phyloP scores from a whole-genome alignment of 805 yeast species.

The Candida germanica region DNA sequence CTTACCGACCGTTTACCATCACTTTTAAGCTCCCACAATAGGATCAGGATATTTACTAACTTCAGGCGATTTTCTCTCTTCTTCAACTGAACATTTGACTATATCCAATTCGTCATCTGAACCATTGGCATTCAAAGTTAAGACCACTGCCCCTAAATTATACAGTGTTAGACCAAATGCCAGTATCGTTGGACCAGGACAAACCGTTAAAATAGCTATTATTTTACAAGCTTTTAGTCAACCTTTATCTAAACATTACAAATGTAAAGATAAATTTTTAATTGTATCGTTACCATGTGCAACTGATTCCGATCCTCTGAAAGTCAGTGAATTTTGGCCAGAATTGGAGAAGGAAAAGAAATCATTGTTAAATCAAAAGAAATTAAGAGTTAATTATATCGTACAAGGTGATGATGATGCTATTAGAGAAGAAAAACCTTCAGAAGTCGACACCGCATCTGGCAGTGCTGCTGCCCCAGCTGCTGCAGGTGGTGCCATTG shows the following conservation, averaged over 20 bases:
- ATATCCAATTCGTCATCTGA: slow-evolving; percentile 55
- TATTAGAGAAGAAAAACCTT: slow-evolving; percentile 2
- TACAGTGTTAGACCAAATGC: slow-evolving; percentile 97
- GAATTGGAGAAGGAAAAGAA: slow-evolving; percentile 59
- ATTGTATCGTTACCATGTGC: slow-evolving; percentile 82
- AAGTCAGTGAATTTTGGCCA: slow-evolving; percentile 74
- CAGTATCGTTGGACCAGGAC: slow-evolving; percentile 72
- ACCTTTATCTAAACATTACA: slow-evolving; percentile 69
- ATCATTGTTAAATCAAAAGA: slow-evolving; percentile 56
- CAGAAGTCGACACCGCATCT: slow-evolving; percentile 7
- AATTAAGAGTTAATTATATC: slow-evolving; percentile 60
- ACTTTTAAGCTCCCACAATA: too few species aligned
- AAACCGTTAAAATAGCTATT: slow-evolving; percentile 68
- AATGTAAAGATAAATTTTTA: slow-evolving; percentile 89
- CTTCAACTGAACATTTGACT: slow-evolving; percentile 60
- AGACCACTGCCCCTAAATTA: slow-evolving; percentile 95
- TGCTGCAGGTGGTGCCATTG: slow-evolving; percentile 10
- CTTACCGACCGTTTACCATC: too few species aligned
- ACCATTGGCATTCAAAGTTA: slow-evolving; percentile 86
- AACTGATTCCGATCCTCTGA: slow-evolving; percentile 49
- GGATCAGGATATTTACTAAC: slow-evolving; percentile 6
- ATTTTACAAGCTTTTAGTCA: slow-evolving; percentile 79
- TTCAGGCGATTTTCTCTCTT: slow-evolving; percentile 73
- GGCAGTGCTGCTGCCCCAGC: slow-evolving; percentile 17
- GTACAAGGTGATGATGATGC: slow-evolving; percentile 23